phyloP scores from a whole-genome alignment of 2,329 filamentous ascomycete species.

The Fusarium armeniacum region DNA sequence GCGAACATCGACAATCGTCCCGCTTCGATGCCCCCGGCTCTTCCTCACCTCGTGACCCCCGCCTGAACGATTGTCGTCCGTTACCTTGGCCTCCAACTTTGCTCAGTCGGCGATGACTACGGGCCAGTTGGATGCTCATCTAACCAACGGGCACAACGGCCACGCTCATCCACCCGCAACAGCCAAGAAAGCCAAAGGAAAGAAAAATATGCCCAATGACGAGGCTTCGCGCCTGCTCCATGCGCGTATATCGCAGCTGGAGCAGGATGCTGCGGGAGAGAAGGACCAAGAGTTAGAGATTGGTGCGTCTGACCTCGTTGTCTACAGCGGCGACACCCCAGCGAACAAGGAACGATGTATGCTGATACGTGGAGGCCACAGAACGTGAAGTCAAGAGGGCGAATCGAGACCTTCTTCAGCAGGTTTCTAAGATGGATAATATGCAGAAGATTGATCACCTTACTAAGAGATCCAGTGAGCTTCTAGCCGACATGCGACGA shows the following conservation, averaged over 20 bases:
- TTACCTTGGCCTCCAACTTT: conserved; percentile 37
- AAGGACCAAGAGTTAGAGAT: conserved; percentile 98
- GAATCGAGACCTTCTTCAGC: conserved; percentile 88
- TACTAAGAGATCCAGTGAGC: conserved; percentile 90
- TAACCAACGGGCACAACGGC: conserved; percentile 60
- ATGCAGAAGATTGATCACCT: conserved; percentile 92
- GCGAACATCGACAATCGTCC: conserved; percentile 36
- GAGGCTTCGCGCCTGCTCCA: conserved; percentile 93
- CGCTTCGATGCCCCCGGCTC: conserved; percentile 45
- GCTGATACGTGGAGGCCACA: conserved; percentile 59
- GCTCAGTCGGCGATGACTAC: conserved; percentile 55
- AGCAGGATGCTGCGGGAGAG: conserved; percentile 91
- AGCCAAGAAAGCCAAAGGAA: conserved; percentile 84
- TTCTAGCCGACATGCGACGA: conserved; percentile 94
- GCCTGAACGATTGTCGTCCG: conserved; percentile 36
- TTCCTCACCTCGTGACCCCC: conserved; percentile 44
- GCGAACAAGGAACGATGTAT: conserved; percentile 30
- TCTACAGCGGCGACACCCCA: conserved; percentile 25
- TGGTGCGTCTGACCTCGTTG: conserved; percentile 68
- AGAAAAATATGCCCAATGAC: conserved; percentile 85
- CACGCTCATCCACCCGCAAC: conserved; percentile 56
- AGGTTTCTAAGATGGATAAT: conserved; percentile 92
- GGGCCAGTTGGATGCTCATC: conserved; percentile 59
- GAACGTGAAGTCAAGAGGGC: conserved; percentile 95
- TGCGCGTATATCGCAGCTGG: conserved; percentile 93